Conservation (phyloP, 257 asterid genomes). For the Solanum medicagineum region DNA sequence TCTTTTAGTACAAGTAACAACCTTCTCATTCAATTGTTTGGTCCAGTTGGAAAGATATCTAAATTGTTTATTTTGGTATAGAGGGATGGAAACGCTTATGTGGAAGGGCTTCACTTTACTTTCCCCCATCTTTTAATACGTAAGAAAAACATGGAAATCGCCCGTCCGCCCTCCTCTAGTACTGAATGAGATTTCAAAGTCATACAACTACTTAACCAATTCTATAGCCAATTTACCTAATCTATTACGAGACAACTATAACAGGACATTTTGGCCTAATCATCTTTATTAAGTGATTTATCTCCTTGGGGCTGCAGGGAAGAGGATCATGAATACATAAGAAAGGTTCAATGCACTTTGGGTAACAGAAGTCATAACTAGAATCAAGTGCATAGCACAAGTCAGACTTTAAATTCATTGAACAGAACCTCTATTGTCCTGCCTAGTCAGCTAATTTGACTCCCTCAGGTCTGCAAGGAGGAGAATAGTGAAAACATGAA, state of each 20-base stretch:
- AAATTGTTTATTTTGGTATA: background rate
- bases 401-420: background rate
- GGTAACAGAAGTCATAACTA: background rate
- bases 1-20: background rate
- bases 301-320: background rate
- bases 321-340: background rate
- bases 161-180: background rate
- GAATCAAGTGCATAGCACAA: background rate
- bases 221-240: background rate
- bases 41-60: background rate
- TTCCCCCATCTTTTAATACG: background rate
- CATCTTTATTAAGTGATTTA: background rate
- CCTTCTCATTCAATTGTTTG: background rate
- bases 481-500: background rate
- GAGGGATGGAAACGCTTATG: background rate
- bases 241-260: background rate
- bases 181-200: background rate
- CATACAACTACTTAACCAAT: background rate
- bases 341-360: background rate
- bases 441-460: background rate
- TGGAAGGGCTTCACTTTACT: background rate
- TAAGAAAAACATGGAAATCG: background rate
- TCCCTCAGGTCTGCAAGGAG: background rate
- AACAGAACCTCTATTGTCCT: background rate
- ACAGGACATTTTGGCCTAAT: background rate